Evolutionary conservation across 371 early-diverging fungal genomes (phyloP).

Genomic region (Mucor piriformis): DNA sequence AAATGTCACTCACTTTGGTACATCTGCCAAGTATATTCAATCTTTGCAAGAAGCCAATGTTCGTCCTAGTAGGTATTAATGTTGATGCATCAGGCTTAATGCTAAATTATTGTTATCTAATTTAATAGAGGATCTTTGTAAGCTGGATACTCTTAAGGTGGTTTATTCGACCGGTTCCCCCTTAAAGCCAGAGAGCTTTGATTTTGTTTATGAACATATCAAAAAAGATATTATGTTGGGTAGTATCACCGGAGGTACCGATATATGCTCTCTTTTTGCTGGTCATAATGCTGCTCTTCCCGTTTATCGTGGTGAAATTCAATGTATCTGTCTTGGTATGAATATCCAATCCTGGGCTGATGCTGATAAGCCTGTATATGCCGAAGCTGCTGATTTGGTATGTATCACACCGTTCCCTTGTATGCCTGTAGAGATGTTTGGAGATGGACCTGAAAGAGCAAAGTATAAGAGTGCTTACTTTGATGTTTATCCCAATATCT

Average conservation of each 20-base stretch:
- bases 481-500: constrained; percentile 76
- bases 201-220: constrained; percentile 86
- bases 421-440: constrained; percentile 95
- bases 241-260: constrained; percentile 96
- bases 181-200: constrained; percentile 87
- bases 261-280: constrained; percentile 94
- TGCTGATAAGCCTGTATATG: constrained; percentile 68
- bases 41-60: constrained; percentile 80
- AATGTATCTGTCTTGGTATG: constrained; percentile 93
- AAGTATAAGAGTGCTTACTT: constrained; percentile 93
- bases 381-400: constrained; percentile 86
- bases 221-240: constrained; percentile 84
- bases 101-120: no score
- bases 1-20: constrained; percentile 89
- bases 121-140: constrained; percentile 44
- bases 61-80: constrained; percentile 53
- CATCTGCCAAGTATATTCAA: constrained; percentile 95
- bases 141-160: constrained; percentile 69
- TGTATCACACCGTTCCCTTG: constrained; percentile 94
- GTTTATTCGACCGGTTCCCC: constrained; percentile 96
- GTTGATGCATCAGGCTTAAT: no score
- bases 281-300: constrained; percentile 86
- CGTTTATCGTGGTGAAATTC: constrained; percentile 95
- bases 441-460: constrained; percentile 72
- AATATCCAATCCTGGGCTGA: constrained; percentile 90